Base-by-base conservation (phyloP, 2,329 filamentous ascomycete genomes). In the Colletotrichum sidae region DNA sequence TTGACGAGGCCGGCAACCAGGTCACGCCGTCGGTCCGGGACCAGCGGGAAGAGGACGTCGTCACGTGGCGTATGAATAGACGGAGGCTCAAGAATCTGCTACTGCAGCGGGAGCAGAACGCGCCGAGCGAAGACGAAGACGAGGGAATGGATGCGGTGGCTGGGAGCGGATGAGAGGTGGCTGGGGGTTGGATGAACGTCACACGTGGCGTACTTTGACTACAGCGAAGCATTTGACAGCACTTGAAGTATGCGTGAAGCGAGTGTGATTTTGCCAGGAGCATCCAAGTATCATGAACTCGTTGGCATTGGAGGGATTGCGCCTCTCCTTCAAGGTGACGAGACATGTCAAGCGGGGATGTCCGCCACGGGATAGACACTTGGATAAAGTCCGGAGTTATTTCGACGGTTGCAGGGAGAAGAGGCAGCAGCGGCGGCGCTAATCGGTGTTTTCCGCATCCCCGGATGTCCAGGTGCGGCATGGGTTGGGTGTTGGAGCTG, bases 21-120 rank as follows among this genome's bases (percentile, higher is more conserved):
- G 81, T 90, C 39, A 90, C 87, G 6, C 87, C 87, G 0, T 87
- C 84, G 11, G 75, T 90, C 17, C 72, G 72, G n/a, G 76, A 80
- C 34, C 86, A 88, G 72, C 69, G 78, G 57, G 65, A 84, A n/a
- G 86, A 89, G 70, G 81, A 81, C 59, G 71, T 80, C 0, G 70
- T 77, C 13, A 83, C 84, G 3, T 79, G 76, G 71, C 80, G 77
- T 67, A 77, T 76, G 45, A 83, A 85, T 41, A 75, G 78, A 50
- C 75, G 77, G 58, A 81, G 77, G 69, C 71, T 88, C 12, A 79
- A 77, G 68, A 76, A 78, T 46, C 69, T 86, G 10, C 69, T 83
- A 46, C 70, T 75, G n/a, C 74, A 77, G 70, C 76, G 79, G 65
- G 78, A 85, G 41, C 78, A 80, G 55, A 84, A 85, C 52, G 74